Evolutionary conservation across 176 grass and related monocot genomes (phyloP).

Genomic region (Aechmea fasciata): DNA sequence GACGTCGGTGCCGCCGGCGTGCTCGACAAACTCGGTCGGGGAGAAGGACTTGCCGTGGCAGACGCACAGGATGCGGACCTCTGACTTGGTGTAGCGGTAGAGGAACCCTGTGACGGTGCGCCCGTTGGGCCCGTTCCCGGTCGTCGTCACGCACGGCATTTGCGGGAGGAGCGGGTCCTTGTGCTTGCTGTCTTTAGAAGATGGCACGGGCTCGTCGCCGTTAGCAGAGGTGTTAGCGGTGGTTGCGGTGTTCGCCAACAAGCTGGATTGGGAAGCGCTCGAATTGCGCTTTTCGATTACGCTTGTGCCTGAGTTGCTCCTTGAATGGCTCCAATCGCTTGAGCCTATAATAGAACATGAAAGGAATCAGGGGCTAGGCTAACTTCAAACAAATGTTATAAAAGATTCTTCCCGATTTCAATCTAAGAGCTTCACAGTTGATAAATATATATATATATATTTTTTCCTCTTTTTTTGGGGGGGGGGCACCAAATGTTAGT

Average conservation of each 20-base stretch:
- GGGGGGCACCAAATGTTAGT: too few species aligned
- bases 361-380: neutral
- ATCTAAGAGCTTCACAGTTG: too few species aligned
- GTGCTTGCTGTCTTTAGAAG: neutral
- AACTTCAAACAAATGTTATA: neutral
- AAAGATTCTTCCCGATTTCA: too few species aligned
- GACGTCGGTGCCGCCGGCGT: slow-evolving; percentile 24
- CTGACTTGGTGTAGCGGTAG: slow-evolving; percentile 7
- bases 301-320: neutral
- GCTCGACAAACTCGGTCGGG: slow-evolving; percentile 24
- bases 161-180: neutral
- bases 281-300: neutral
- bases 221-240: neutral
- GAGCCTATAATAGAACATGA: neutral
- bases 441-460: too few species aligned
- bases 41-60: slow-evolving; percentile 28
- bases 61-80: slow-evolving; percentile 19
- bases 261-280: too few species aligned
- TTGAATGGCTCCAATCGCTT: neutral
- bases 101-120: slow-evolving; percentile 16
- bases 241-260: neutral
- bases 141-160: slow-evolving; percentile 15
- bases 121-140: slow-evolving; percentile 1
- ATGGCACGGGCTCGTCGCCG: neutral
- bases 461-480: too few species aligned